A percentile compares a stretch with the other conserved stretches of the same genome.
Evolutionary conservation across 2,329 filamentous ascomycete species (phyloP).

Genomic region (Phialophora macrospora): DNA sequence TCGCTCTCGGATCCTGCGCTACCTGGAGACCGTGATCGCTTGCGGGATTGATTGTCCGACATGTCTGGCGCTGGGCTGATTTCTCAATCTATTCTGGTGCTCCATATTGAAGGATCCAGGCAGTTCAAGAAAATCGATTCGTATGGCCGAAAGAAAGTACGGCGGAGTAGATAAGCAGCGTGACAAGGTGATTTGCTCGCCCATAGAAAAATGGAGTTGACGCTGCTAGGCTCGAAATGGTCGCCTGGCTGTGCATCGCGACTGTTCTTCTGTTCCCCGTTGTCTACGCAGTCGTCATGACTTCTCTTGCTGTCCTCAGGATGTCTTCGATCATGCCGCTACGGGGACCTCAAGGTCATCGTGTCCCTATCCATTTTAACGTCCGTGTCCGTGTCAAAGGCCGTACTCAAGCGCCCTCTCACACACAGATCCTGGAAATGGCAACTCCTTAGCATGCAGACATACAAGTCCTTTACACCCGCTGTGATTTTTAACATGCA

Average conservation of each 20-base stretch:
- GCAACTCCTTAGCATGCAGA: background rate
- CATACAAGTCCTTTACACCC: background rate
- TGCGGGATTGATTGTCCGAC: constrained; percentile 27
- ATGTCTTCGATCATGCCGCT: background rate
- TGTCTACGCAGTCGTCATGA: background rate
- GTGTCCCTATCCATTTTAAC: background rate
- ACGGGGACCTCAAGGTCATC: background rate
- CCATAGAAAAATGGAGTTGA: background rate
- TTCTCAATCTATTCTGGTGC: background rate
- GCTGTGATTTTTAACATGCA: background rate
- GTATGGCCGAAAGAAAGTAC: background rate
- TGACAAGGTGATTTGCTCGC: background rate
- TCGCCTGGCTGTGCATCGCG: background rate
- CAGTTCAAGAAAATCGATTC: background rate
- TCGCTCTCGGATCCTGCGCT: constrained; percentile 44
- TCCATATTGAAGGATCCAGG: background rate
- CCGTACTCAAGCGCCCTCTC: too few species aligned
- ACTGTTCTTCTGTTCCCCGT: background rate
- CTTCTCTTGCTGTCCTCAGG: too few species aligned
- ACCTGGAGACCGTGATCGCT: constrained; percentile 28
- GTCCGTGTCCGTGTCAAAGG: background rate
- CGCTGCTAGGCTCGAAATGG: background rate
- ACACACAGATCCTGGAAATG: background rate
- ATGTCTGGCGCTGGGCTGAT: constrained; percentile 7
- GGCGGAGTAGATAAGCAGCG: background rate